Evolutionary conservation across 2,329 filamentous ascomycete species (phyloP).

Genomic region (Clonostachys rosea): DNA sequence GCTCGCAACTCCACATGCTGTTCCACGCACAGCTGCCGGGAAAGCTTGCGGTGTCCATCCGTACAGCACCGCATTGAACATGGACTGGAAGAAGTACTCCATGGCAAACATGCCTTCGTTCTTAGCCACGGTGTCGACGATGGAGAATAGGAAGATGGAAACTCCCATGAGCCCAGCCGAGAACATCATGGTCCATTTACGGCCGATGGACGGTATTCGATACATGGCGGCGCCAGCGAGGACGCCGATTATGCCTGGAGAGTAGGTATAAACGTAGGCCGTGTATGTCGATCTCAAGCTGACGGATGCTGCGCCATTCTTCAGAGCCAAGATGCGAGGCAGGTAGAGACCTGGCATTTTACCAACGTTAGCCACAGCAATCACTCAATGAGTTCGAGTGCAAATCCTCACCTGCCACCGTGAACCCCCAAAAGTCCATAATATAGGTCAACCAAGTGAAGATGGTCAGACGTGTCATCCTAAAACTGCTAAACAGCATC

Average conservation of each 20-base stretch:
- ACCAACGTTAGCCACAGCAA: background rate
- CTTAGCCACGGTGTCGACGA: constrained; percentile 27
- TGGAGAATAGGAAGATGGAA: constrained; percentile 40
- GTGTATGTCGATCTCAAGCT: constrained; percentile 42
- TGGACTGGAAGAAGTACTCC: constrained; percentile 39
- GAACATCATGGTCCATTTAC: constrained; percentile 38
- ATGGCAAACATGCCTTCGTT: constrained; percentile 32
- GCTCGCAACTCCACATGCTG: constrained; percentile 50
- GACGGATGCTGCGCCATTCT: constrained; percentile 37
- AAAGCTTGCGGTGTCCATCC: constrained; percentile 53
- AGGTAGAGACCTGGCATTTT: constrained; percentile 35
- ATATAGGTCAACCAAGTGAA: constrained; percentile 29
- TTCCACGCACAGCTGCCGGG: constrained; percentile 48
- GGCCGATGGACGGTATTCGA: constrained; percentile 26
- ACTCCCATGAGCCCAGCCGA: constrained; percentile 36
- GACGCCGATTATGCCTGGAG: constrained; percentile 45
- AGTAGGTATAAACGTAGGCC: constrained; percentile 49
- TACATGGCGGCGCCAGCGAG: constrained; percentile 37
- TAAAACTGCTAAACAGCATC: constrained; percentile 21
- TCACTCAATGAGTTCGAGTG: too few relatives aligned
- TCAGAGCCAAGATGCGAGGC: constrained; percentile 43
- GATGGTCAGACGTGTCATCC: constrained; percentile 26
- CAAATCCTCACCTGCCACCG: constrained; percentile 21
- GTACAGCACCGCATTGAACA: constrained; percentile 27
- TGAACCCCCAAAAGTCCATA: constrained; percentile 31